Base-by-base conservation (phyloP, 2,329 filamentous ascomycete genomes). In the Atkinsonella hypoxylon region DNA sequence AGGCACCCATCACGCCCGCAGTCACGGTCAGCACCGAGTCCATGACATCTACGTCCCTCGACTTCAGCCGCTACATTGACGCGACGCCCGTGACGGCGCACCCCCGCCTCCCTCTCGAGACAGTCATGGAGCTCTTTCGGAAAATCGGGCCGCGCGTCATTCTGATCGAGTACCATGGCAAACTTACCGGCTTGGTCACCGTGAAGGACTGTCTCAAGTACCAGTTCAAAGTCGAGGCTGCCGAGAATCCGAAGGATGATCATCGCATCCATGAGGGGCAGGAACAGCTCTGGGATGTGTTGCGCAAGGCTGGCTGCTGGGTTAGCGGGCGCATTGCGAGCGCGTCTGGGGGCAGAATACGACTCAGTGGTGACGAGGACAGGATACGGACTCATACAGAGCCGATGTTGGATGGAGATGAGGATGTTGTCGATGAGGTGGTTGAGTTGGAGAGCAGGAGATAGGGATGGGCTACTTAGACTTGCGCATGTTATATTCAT, bases 181-280 rank as follows among this genome's bases (percentile, higher is more conserved):
- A 81, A 47, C 76, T 98, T 2, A 80, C 79, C 0, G 93, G 93
- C 0, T 75, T 98, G 0, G 87, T 98, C 1, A 98, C 93, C 0
- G 87, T 96, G 55, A 98, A 98, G 66, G 93, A 98, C 65, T 97
- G 93, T 58, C 72, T 98, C 51, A 95, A 93, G 65, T 97, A 95
- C 62, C 91, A 98, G 67, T 95, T 97, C 78, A 94, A 93, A 71
- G 88, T 87, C 1, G 93, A 98, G 66, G 87, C 87, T 9, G 81
- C 85, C 41, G 89, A 93, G 67, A 83, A 87, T 59, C 80, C 79
- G 4, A 76, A 78, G 52, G 76, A 81, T 32, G 79, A 83, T 51
- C 70, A 76, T 43, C 67, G 71, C 26, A 66, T 79, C 49, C 66
- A 73, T 34, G 76, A 80, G 53, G 70, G 73, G 4, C 79, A 88